phyloP scores from a whole-genome alignment of 139 green algal genomes.

The Nannochloris sp. region DNA sequence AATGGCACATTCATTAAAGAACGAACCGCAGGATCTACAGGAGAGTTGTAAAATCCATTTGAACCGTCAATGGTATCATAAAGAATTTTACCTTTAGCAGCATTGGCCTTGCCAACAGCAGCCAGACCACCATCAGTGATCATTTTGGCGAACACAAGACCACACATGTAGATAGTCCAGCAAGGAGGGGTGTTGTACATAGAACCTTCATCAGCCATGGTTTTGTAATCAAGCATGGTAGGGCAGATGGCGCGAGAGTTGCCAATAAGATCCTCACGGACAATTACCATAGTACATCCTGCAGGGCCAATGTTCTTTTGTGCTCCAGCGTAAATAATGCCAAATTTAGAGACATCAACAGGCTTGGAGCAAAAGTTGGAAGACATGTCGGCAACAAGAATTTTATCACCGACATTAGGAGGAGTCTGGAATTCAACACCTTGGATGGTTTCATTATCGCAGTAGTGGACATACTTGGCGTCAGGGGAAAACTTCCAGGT shows the following conservation, averaged over 20 bases:
- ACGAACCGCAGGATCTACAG: slow-evolving; percentile 70
- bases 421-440: slow-evolving; percentile 96
- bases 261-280: slow-evolving; percentile 92
- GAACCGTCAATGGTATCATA: slow-evolving; percentile 84
- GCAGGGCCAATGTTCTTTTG: slow-evolving; percentile 98
- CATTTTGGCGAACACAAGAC: slow-evolving; percentile 94
- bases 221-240: slow-evolving; percentile 92
- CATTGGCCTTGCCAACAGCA: slow-evolving; percentile 22
- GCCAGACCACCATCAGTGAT: slow-evolving; percentile 40
- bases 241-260: slow-evolving; percentile 59
- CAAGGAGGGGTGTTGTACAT: slow-evolving; percentile 99
- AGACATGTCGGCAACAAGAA: slow-evolving; percentile 93
- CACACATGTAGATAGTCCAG: slow-evolving; percentile 96
- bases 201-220: slow-evolving; percentile 76
- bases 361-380: slow-evolving; percentile 97
- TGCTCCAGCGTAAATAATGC: slow-evolving; percentile 93
- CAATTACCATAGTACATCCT: slow-evolving; percentile 92
- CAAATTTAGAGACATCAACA: slow-evolving; percentile 94
- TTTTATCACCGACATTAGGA: slow-evolving; percentile 52
- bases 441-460: slow-evolving; percentile 98
- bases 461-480: slow-evolving; percentile 95
- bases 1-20: slow-evolving; percentile 99
- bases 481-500: slow-evolving; percentile 80
- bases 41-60: slow-evolving; percentile 85
- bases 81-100: slow-evolving; percentile 71